phyloP scores from a whole-genome alignment of 2,329 filamentous ascomycete species.

The Xylariaceae sp. region DNA sequence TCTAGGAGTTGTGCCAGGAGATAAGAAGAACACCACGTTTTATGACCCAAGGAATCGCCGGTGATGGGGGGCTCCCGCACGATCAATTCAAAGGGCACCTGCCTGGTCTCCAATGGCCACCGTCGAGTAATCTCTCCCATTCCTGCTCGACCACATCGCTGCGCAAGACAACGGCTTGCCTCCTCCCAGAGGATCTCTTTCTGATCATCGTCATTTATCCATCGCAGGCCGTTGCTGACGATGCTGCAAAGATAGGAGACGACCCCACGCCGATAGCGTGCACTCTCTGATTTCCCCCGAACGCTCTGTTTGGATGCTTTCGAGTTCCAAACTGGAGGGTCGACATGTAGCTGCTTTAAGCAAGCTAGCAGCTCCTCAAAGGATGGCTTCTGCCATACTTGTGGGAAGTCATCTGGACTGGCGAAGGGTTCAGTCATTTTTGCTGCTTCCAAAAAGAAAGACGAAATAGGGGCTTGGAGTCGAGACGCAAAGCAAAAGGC shows the following conservation, averaged over 20 bases:
- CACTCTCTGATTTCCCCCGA: constrained; percentile 38
- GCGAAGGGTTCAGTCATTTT: constrained; percentile 29
- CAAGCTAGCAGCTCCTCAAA: constrained; percentile 57
- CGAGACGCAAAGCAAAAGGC: background rate
- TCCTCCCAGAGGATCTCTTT: constrained; percentile 69
- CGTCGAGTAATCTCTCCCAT: constrained; percentile 53
- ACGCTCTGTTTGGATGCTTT: constrained; percentile 39
- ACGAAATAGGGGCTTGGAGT: background rate
- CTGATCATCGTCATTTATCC: constrained; percentile 62
- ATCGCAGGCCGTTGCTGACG: constrained; percentile 59
- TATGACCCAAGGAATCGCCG: constrained; percentile 81
- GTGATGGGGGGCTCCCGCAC: constrained; percentile 85
- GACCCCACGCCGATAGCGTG: constrained; percentile 45
- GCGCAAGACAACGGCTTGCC: constrained; percentile 73
- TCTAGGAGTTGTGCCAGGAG: constrained; percentile 70
- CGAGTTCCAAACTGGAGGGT: constrained; percentile 63
- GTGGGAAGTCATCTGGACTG: constrained; percentile 61
- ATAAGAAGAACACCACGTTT: constrained; percentile 93
- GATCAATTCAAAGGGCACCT: constrained; percentile 53
- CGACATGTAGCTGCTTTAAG: constrained; percentile 60
- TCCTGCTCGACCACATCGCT: constrained; percentile 73
- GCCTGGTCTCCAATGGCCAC: constrained; percentile 45
- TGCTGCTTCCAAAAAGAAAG: background rate
- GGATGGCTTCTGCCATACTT: constrained; percentile 70
- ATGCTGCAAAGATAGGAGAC: constrained; percentile 64